phyloP scores from a whole-genome alignment of 768 basidiomycete genomes.

The Lentinula edodes region DNA sequence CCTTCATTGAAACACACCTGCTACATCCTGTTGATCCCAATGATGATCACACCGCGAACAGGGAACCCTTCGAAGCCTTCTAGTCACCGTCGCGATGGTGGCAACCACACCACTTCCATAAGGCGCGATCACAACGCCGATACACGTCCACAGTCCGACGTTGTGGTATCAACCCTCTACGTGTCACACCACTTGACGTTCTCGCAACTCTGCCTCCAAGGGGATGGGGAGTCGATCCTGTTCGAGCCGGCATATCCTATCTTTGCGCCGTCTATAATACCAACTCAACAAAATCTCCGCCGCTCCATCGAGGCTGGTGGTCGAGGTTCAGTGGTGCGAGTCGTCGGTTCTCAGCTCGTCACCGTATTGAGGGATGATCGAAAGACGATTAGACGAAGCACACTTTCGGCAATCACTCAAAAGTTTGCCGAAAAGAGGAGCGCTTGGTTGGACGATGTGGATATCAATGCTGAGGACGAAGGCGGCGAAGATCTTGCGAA shows the following conservation, averaged over 20 bases:
- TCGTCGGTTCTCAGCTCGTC: not conserved
- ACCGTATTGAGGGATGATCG: not conserved
- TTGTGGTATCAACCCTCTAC: not conserved
- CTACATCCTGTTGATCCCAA: not conserved
- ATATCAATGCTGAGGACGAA: not conserved
- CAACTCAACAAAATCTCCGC: not conserved
- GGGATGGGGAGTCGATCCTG: not conserved
- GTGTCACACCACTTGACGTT: not conserved
- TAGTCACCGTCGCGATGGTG: not conserved
- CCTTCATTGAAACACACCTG: not conserved
- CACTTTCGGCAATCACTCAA: not conserved
- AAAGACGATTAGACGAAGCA: not conserved
- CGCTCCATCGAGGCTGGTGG: not conserved
- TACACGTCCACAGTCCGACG: not conserved
- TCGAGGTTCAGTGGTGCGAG: not conserved
- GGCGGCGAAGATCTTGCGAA: not conserved
- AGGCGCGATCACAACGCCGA: not conserved
- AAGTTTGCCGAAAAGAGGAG: not conserved
- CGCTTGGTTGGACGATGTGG: not conserved
- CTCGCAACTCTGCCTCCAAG: not conserved
- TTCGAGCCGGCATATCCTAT: not conserved
- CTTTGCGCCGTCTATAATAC: not conserved
- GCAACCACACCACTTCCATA: not conserved
- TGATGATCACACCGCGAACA: not conserved
- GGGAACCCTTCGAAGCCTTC: not conserved